These are phyloP conservation scores for Pichia rugopelliculosa DNA, from an alignment of 805 yeast genomes.

Conservation along the genomic window DNA sequence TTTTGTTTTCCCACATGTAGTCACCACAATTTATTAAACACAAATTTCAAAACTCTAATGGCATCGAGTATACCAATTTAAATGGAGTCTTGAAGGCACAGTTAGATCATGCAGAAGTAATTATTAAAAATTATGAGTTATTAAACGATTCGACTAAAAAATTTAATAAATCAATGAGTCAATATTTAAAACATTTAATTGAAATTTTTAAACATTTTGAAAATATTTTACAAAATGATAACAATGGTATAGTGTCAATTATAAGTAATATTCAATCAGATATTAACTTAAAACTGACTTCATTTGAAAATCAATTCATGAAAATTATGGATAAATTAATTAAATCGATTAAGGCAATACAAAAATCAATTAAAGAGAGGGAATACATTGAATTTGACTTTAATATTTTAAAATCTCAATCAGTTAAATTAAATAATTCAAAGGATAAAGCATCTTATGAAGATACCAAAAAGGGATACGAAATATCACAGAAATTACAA, in stretches of 20 bases:
- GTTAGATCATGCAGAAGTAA: constrained; percentile 1
- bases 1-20: neutral
- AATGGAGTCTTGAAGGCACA: neutral
- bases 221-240: constrained; percentile 11
- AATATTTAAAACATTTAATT: neutral
- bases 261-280: neutral
- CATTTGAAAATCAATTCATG: constrained; percentile 1
- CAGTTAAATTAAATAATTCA: constrained; percentile 14
- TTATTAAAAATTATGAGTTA: neutral
- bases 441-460: constrained; percentile 11
- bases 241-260: constrained; percentile 5
- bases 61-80: neutral
- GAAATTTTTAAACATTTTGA: constrained; percentile 9
- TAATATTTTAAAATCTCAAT: constrained; percentile 16
- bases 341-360: constrained; percentile 15
- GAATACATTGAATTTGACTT: constrained; percentile 19
- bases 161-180: neutral
- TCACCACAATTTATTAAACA: constrained; percentile 13
- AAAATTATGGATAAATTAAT: neutral
- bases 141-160: neutral
- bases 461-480: neutral
- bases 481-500: constrained; percentile 21
- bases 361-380: constrained; percentile 21
- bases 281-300: neutral
- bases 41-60: neutral